Evolutionary conservation across 192 early-diverging fungal species (phyloP).

Genomic region (Coemansia sp.): DNA sequence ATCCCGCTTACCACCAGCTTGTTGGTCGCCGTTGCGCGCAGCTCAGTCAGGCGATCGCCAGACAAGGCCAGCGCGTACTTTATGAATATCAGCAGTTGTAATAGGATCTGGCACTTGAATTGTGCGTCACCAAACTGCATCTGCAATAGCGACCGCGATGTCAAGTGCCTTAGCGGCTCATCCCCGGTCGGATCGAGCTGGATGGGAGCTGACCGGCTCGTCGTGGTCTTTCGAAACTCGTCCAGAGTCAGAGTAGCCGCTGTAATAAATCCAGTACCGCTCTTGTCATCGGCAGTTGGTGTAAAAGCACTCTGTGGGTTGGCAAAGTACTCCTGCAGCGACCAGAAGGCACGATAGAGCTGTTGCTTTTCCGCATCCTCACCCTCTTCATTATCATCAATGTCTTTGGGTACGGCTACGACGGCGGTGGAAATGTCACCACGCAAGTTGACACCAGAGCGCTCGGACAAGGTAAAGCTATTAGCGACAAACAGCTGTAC

Average conservation of each 20-base stretch:
- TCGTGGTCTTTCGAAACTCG: conserved; percentile 41
- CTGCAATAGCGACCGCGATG: conserved; percentile 37
- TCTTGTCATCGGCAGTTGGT: conserved; percentile 5
- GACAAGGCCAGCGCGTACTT: conserved; percentile 70
- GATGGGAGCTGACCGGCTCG: conserved; percentile 12
- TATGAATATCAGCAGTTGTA: conserved; percentile 86
- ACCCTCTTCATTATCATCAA: not conserved
- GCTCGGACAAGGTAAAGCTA: conserved; percentile 82
- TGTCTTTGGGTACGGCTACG: conserved; percentile 4
- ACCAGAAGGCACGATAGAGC: conserved; percentile 81
- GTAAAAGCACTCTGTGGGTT: conserved; percentile 63
- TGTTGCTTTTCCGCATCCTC: conserved; percentile 12
- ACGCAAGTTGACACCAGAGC: conserved; percentile 86
- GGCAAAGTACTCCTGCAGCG: conserved; percentile 73
- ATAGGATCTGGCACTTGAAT: conserved; percentile 84
- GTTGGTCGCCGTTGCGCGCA: conserved; percentile 58
- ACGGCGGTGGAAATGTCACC: conserved; percentile 71
- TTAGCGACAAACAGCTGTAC: conserved; percentile 87
- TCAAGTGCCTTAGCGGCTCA: conserved; percentile 34
- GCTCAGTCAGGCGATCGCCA: conserved; percentile 49
- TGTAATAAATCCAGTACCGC: conserved; percentile 17
- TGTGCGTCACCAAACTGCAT: conserved; percentile 75
- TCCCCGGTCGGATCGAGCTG: conserved; percentile 23
- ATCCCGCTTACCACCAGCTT: conserved; percentile 59
- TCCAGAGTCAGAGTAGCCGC: conserved; percentile 32